Evolutionary conservation across 2,329 filamentous ascomycete species (phyloP), one percentile per base, ranked within the genome.

Genomic region (Tolypocladium amazonense): DNA sequence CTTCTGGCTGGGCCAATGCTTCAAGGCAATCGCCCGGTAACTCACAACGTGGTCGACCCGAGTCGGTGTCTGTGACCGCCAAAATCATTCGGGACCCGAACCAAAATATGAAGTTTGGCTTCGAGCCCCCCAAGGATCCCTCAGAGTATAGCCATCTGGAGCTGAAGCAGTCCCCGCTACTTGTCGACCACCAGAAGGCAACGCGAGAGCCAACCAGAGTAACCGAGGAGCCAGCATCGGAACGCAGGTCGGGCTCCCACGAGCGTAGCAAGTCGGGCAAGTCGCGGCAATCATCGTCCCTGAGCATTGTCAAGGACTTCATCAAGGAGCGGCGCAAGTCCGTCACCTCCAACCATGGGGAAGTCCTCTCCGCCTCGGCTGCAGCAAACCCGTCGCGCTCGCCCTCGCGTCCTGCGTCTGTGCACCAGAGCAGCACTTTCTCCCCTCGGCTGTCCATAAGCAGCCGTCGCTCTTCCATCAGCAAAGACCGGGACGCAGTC

Each of bases 11-110:
- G n/a, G 23, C 73, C 55, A 69, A 53, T 33, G 37, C 61, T 14
- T 64, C 67, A 12, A 62, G 59, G 33, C 62, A 59, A 4, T 66
- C 69, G 3, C 62, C 66, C 12, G 62, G 71, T n/a, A 73, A 69
- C 58, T 64, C 71, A 8, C 70, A 76, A n/a, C 74, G 76, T 20
- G 78, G 80, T 7, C 77, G 77, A 1, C 82, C 87, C 6, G 90
- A 92, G 67, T 92, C 90, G 0, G 85, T 96, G n/a, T 92, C 92
- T 54, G 92, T 96, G 14, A 94, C 89, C 23, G 90, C 92, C 56
- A 85, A 88, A 57, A 96, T 96, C 63, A 78, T 96, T 43, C 85
- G 90, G 56, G 88, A 89, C 64, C 77, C 81, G 14, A 71, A 70
- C 25, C 76, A 81, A 39, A 71, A 70, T 25, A 73, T 75, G 50